A percentile compares a stretch with the other conserved stretches of the same genome.
These are phyloP conservation scores for Pythium plurisporium DNA, from an alignment of 352 stramenopile species.

Conservation along the genomic window DNA sequence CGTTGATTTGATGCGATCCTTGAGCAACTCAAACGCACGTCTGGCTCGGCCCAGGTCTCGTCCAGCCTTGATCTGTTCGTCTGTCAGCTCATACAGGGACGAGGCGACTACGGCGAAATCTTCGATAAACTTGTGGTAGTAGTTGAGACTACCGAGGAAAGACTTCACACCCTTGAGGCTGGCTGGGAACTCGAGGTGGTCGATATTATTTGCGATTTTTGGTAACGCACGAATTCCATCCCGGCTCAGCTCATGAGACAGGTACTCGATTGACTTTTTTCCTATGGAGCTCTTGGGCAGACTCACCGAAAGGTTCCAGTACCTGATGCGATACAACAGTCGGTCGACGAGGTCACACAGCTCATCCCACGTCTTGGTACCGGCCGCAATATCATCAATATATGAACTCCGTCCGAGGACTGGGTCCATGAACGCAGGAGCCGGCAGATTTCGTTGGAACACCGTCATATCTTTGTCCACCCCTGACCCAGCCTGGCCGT, in stretches of 20 bases:
- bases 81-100: constrained; percentile 13
- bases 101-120: constrained; percentile 11
- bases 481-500: no score
- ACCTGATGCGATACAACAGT: constrained; percentile 14
- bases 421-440: not conserved
- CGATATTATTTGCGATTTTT: not conserved
- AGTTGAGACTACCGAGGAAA: constrained; percentile 19
- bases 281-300: constrained; percentile 19
- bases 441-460: constrained; percentile 11
- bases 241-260: constrained; percentile 16
- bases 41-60: constrained; percentile 15
- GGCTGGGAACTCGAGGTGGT: constrained; percentile 1
- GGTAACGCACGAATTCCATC: constrained; percentile 1
- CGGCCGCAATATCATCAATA: constrained; percentile 16
- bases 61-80: constrained; percentile 13
- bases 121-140: constrained; percentile 24
- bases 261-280: constrained; percentile 11
- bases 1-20: constrained; percentile 17
- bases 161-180: constrained; percentile 16
- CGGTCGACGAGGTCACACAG: not conserved
- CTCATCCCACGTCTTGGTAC: not conserved
- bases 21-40: constrained; percentile 23
- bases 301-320: constrained; percentile 14
- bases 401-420: constrained; percentile 10
- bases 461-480: constrained; percentile 4